A percentile compares a stretch with the other conserved stretches of the same genome.
Evolutionary conservation across 176 grass and related monocot genomes (phyloP).

Genomic region (Carex parvula): DNA sequence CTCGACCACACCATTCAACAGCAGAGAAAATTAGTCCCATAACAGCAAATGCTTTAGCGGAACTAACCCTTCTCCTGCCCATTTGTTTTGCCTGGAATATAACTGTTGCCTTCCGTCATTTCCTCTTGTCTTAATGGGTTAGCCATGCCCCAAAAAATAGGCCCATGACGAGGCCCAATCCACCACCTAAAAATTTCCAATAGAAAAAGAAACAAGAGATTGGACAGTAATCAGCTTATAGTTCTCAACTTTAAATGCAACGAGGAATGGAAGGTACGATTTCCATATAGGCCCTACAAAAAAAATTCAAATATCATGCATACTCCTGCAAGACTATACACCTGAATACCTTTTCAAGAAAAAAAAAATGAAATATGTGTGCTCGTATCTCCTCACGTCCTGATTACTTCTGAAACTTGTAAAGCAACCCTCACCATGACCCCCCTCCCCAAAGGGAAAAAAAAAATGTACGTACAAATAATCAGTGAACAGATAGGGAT

Average conservation of each 20-base stretch:
- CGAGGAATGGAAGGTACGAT: neutral
- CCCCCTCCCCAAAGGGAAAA: no score
- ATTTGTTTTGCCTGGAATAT: constrained; percentile 83
- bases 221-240: neutral
- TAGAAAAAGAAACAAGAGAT: neutral
- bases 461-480: neutral
- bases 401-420: no score
- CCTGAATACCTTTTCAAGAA: neutral
- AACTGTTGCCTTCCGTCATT: constrained; percentile 83
- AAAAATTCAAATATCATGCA: neutral
- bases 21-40: constrained; percentile 93
- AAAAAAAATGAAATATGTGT: neutral
- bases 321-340: neutral
- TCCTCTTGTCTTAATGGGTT: constrained; percentile 66
- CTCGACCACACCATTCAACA: constrained; percentile 75
- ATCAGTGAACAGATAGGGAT: neutral
- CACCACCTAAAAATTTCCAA: constrained; percentile 60
- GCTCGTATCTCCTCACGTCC: no score
- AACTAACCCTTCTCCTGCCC: constrained; percentile 73
- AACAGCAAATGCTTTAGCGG: constrained; percentile 87
- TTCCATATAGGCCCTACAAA: neutral
- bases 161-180: constrained; percentile 81
- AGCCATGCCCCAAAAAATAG: constrained; percentile 87
- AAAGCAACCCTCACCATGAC: no score
- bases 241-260: neutral